phyloP scores from a whole-genome alignment of 2,329 filamentous ascomycete genomes.

The Pseudogymnoascus sp. region DNA sequence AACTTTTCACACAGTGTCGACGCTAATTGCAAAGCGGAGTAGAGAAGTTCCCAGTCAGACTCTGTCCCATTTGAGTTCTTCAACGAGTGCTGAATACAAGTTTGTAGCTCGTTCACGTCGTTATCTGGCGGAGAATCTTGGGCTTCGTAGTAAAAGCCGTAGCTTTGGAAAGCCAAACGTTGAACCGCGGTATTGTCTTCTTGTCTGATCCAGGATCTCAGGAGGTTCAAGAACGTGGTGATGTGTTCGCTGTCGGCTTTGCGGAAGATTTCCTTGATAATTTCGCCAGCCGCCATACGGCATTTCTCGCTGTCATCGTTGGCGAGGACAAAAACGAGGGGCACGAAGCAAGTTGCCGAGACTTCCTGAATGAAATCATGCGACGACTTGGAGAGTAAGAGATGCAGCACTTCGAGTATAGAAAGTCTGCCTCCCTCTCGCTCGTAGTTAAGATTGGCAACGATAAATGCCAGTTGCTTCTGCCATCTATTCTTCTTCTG shows the following conservation, averaged over 20 bases:
- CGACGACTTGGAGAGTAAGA: conserved; percentile 77
- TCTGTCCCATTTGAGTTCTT: conserved; percentile 41
- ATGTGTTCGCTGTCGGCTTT: conserved; percentile 66
- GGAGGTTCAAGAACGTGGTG: conserved; percentile 60
- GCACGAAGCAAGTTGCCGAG: conserved; percentile 72
- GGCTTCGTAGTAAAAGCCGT: conserved; percentile 73
- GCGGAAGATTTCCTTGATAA: conserved; percentile 75
- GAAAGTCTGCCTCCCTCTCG: conserved; percentile 83
- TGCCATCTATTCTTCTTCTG: conserved; percentile 83
- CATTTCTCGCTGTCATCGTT: conserved; percentile 88
- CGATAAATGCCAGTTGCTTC: conserved; percentile 81
- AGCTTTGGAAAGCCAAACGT: conserved; percentile 70
- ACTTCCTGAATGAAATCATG: conserved; percentile 78
- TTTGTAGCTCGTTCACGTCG: conserved; percentile 46
- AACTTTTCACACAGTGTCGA: conserved; percentile 59
- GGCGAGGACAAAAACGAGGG: conserved; percentile 73
- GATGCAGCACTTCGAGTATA: conserved; percentile 83
- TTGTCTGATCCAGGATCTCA: conserved; percentile 70
- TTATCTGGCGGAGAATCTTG: conserved; percentile 48
- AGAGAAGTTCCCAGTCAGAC: conserved; percentile 64
- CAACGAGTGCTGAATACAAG: conserved; percentile 45
- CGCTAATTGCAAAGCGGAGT: conserved; percentile 63
- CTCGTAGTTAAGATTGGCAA: conserved; percentile 85
- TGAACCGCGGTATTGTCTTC: conserved; percentile 63
- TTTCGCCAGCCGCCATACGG: conserved; percentile 67